Evolutionary conservation across 2,329 filamentous ascomycete species (phyloP).

Genomic region (Fusarium poae): DNA sequence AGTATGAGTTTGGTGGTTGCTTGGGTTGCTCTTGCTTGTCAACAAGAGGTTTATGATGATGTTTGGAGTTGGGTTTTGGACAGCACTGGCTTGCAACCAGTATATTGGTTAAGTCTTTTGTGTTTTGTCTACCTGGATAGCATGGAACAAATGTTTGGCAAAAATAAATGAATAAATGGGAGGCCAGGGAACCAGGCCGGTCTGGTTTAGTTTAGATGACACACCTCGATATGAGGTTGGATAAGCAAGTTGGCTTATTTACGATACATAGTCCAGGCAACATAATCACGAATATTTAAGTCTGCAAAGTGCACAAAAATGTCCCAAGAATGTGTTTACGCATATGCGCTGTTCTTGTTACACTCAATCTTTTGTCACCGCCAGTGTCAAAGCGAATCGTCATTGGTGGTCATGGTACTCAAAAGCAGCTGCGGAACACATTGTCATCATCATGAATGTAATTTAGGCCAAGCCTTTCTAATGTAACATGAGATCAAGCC

Average conservation of each 20-base stretch:
- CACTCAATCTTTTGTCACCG: not conserved
- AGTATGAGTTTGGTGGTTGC: conserved; percentile 39
- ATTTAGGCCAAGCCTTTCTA: conserved; percentile 9
- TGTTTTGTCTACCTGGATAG: conserved; percentile 45
- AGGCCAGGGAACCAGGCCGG: conserved; percentile 42
- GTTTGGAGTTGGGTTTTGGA: conserved; percentile 49
- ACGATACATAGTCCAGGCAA: conserved; percentile 41
- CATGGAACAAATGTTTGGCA: conserved; percentile 38
- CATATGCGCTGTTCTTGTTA: conserved; percentile 17
- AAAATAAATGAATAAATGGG: conserved; percentile 43
- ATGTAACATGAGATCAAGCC: conserved; percentile 13
- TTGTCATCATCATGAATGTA: conserved; percentile 18
- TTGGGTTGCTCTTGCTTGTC: conserved; percentile 37
- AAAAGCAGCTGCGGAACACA: not conserved
- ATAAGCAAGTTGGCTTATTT: conserved; percentile 35
- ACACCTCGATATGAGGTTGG: conserved; percentile 34
- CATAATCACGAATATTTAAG: conserved; percentile 40
- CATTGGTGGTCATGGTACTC: not conserved
- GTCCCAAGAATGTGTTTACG: not conserved
- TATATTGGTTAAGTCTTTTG: conserved; percentile 41
- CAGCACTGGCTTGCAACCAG: conserved; percentile 46
- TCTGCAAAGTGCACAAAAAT: conserved; percentile 17
- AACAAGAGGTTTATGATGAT: conserved; percentile 46
- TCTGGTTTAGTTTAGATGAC: conserved; percentile 46
- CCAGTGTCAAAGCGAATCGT: not conserved